phyloP scores from a whole-genome alignment of 805 yeast genomes.

The Lipomyces sp. region DNA sequence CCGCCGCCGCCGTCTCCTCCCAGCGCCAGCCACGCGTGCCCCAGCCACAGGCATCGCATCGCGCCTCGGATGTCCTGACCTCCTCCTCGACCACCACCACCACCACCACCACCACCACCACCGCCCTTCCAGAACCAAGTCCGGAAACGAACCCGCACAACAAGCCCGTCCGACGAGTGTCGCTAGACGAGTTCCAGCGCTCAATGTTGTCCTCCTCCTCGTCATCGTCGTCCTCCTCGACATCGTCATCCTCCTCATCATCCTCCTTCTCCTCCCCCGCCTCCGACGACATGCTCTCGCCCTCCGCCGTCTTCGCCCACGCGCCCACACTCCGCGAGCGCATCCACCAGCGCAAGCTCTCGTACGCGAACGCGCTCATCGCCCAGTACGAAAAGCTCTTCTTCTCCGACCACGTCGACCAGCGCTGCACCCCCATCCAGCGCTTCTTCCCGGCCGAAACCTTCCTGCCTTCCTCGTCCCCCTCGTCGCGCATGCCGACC shows the following conservation, averaged over 20 bases:
- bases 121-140: no score
- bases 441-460: constrained; percentile 17
- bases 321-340: constrained; percentile 17
- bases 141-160: no score
- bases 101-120: neutral
- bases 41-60: no score
- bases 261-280: constrained; percentile 3
- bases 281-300: no score
- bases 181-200: constrained; percentile 21
- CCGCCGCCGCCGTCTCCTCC: no score
- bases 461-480: neutral
- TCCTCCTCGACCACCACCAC: neutral
- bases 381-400: constrained; percentile 15
- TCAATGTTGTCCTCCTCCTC: constrained; percentile 2
- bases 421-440: constrained; percentile 18
- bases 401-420: constrained; percentile 27
- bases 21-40: no score
- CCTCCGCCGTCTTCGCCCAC: no score
- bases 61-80: no score
- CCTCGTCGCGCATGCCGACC: constrained; percentile 3
- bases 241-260: neutral
- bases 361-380: constrained; percentile 10
- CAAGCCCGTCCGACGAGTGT: constrained; percentile 10
- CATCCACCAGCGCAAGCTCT: constrained; percentile 15
- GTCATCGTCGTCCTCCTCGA: neutral